Evolutionary conservation across 208 protist genomes (phyloP), one percentile per base, ranked within the genome.

Genomic region (Trypanosoma avium): DNA sequence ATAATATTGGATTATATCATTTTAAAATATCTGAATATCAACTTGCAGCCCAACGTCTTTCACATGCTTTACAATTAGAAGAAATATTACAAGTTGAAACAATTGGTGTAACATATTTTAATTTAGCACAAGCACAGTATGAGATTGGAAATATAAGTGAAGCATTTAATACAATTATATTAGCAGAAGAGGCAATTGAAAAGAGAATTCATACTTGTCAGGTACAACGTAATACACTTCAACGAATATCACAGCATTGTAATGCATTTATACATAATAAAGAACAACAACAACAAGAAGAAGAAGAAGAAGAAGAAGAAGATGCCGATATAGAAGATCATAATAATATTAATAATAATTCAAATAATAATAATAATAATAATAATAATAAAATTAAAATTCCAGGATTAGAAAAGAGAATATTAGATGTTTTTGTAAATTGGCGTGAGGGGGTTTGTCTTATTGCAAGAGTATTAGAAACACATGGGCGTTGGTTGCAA

Each of bases 1-100:
- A 94, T 74, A 94, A 94, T 72, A 67, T 87, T 61, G 88, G 88
- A 7, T 67, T 94, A 7, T 94, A 94, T 54, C 88, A 94, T 61
- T 92, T 86, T 56, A 78, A 87, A 43, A 73, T 94, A 21, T 70
- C 64, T 8, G 84, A 94, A 72, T 92, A 90, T 64, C 70, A 70
- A 21, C 57, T 88, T 21, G 85, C 88, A 4, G 63, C 27, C n/a
- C 55, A 71, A 19, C 82, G 77, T 26, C 67, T 94, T 4, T 35
- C 40, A 6, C 65, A 70, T 19, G 73, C 85, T 12, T 73, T 88
- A 32, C 55, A 70, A 35, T 35, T 91, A 19, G 87, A 94, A 60
- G 79, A 86, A 56, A 38, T 72, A 29, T 69, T 89, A 46, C 29
- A 52, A 46, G 79, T 82, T 17, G 58, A 72, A 12, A 88, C 76